Evolutionary conservation across 768 basidiomycete genomes (phyloP).

Genomic region (Phylloporus sp.): DNA sequence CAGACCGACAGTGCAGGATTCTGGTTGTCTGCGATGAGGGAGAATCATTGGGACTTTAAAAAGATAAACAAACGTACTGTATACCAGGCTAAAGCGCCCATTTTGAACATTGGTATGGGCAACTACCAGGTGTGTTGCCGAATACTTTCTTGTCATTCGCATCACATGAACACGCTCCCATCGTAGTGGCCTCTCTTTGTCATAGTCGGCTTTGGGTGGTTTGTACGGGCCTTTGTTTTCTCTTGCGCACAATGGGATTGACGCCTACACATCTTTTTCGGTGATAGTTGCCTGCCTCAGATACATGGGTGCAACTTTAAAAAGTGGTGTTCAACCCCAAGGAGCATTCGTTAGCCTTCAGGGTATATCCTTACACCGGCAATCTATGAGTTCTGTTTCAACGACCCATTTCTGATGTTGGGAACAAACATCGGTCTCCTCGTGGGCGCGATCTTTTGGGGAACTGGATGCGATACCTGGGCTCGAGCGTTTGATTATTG

Average conservation of each 20-base stretch:
- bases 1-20: no score
- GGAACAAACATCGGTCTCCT: constrained; percentile 53
- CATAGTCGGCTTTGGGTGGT: constrained; percentile 42
- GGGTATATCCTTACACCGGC: constrained; percentile 47
- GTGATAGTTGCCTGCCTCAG: constrained; percentile 43
- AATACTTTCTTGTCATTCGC: not conserved
- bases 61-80: no score
- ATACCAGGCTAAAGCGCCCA: constrained; percentile 46
- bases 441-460: constrained; percentile 48
- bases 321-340: not conserved
- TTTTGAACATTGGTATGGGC: constrained; percentile 55
- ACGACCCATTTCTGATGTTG: constrained; percentile 46
- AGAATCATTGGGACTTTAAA: no score
- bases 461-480: constrained; percentile 49
- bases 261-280: constrained; percentile 1
- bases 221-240: constrained; percentile 28
- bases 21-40: no score
- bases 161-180: not conserved
- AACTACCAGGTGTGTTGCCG: constrained; percentile 42
- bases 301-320: constrained; percentile 18
- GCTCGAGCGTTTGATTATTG: constrained; percentile 38
- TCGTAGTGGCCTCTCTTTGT: constrained; percentile 37
- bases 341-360: constrained; percentile 27
- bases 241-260: not conserved
- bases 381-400: constrained; percentile 45